Conservation (phyloP, 208 protist species). For the Leishmania guyanensis region DNA sequence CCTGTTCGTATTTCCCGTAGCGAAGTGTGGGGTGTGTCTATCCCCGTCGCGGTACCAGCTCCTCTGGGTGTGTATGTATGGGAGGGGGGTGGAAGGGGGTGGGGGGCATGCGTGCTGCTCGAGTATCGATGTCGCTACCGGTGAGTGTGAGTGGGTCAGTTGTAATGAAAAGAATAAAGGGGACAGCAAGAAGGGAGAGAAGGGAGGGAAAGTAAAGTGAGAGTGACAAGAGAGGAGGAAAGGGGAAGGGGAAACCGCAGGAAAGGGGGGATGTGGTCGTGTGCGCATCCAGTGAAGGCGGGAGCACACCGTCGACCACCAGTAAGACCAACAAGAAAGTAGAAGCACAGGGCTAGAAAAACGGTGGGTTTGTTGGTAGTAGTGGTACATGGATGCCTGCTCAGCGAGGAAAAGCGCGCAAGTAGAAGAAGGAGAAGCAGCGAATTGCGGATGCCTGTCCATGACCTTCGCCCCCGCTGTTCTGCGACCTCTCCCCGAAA, state of each 20-base stretch:
- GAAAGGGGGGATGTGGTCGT: not conserved
- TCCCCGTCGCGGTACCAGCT: not conserved
- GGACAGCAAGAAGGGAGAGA: not conserved
- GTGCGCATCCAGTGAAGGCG: not conserved
- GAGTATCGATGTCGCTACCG: not conserved
- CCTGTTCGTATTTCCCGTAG: not conserved
- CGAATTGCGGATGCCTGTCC: not conserved
- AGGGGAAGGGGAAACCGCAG: not conserved
- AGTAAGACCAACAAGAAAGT: not conserved
- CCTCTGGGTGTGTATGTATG: not conserved
- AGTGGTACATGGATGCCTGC: not conserved
- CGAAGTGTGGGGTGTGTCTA: not conserved
- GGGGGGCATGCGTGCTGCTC: not conserved
- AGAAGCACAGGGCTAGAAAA: not conserved
- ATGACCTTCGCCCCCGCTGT: not conserved
- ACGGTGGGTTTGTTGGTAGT: not conserved
- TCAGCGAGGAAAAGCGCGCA: conserved; percentile 1
- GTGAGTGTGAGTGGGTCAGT: not conserved
- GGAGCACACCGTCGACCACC: not conserved
- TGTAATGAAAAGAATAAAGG: not conserved
- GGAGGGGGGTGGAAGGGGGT: too few species aligned
- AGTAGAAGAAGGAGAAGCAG: conserved; percentile 1
- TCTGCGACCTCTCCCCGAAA: not conserved
- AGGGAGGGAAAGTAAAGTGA: not conserved
- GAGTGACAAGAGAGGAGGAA: not conserved